Evolutionary conservation across 2,329 filamentous ascomycete genomes (phyloP).

Genomic region (Cercospora beticola): DNA sequence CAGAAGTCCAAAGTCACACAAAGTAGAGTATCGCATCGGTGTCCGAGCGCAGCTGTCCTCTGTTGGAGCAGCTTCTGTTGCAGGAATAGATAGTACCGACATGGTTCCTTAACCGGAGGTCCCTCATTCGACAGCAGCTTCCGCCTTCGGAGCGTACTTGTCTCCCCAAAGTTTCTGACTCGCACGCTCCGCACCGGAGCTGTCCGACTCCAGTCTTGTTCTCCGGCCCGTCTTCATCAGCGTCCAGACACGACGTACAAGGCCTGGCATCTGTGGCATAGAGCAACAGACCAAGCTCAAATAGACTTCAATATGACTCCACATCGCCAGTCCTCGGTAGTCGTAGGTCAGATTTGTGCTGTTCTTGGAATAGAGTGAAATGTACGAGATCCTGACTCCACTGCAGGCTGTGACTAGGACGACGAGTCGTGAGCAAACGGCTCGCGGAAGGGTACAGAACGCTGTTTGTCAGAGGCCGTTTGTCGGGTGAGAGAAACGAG

Average conservation of each 20-base stretch:
- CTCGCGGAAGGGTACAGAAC: too few relatives aligned
- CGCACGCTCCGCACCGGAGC: background rate
- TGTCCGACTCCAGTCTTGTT: background rate
- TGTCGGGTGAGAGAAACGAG: too few relatives aligned
- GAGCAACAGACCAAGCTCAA: slow-evolving; percentile 23
- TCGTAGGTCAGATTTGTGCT: slow-evolving; percentile 18
- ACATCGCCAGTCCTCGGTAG: slow-evolving; percentile 18
- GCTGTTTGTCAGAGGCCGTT: too few relatives aligned
- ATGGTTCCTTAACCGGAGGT: background rate
- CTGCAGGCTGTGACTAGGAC: slow-evolving; percentile 20
- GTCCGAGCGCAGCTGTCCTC: background rate
- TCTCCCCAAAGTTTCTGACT: slow-evolving; percentile 3
- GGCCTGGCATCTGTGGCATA: slow-evolving; percentile 19
- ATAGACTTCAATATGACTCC: slow-evolving; percentile 21
- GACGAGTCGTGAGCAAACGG: too few relatives aligned
- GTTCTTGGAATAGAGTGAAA: slow-evolving; percentile 7
- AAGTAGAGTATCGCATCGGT: background rate
- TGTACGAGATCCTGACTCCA: slow-evolving; percentile 18
- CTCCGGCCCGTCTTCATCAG: background rate
- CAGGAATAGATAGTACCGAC: background rate
- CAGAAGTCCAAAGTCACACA: background rate
- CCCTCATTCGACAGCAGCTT: background rate
- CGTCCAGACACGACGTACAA: slow-evolving; percentile 13
- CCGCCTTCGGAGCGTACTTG: slow-evolving; percentile 1
- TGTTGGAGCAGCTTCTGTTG: background rate